phyloP scores from a whole-genome alignment of 345 rosid genomes.

The Boechera divaricarpa region DNA sequence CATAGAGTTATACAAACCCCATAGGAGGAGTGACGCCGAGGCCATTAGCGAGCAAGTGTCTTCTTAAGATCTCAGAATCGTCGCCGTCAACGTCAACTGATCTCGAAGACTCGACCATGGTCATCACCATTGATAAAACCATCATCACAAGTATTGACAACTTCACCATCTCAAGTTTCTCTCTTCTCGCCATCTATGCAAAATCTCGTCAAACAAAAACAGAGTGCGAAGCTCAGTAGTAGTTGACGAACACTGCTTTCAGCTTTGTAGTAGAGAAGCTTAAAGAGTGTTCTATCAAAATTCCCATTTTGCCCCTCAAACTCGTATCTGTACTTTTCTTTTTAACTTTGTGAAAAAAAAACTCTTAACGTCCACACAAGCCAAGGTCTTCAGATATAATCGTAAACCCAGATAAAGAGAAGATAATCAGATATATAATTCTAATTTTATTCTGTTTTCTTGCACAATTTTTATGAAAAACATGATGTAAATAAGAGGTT shows the following conservation, averaged over 20 bases:
- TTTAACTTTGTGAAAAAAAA: background rate
- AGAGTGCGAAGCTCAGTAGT: background rate
- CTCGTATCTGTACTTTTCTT: constrained; percentile 1
- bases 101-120: constrained; percentile 38
- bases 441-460: background rate
- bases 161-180: constrained; percentile 22
- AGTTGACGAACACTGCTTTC: constrained; percentile 16
- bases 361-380: background rate
- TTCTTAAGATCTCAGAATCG: constrained; percentile 41
- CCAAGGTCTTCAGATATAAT: background rate
- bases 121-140: constrained; percentile 34
- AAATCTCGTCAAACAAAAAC: constrained; percentile 26
- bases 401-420: background rate
- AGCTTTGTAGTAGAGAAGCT: constrained; percentile 20
- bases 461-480: background rate
- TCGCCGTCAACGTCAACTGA: constrained; percentile 33
- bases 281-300: constrained; percentile 12
- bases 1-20: constrained; percentile 53
- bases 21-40: constrained; percentile 79
- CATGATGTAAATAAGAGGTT: background rate
- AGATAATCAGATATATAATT: background rate
- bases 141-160: background rate
- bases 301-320: constrained; percentile 25
- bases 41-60: constrained; percentile 66
- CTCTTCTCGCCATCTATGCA: constrained; percentile 34